Percentiles rank a stretch among this genome's conserved stretches.
Conservation (phyloP, 768 basidiomycete species). For the Suillus sp. region DNA sequence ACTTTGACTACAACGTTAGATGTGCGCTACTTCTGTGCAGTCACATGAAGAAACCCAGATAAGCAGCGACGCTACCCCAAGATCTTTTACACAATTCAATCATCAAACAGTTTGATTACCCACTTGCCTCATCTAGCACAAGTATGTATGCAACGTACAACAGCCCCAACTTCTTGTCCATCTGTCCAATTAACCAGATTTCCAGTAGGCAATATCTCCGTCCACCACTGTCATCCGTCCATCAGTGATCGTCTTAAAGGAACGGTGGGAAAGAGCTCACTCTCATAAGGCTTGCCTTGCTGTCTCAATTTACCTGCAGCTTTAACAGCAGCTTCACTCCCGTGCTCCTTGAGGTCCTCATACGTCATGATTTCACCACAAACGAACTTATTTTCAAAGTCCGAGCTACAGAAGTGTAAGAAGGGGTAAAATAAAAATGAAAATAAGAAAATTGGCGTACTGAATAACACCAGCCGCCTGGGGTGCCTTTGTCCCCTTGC, state of each 20-base stretch:
- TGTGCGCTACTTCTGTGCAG: background rate
- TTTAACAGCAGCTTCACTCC: constrained; percentile 89
- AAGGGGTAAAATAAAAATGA: constrained; percentile 1
- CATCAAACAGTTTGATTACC: background rate
- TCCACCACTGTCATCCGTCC: constrained; percentile 62
- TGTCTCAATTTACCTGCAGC: constrained; percentile 93
- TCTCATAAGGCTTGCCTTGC: constrained; percentile 97
- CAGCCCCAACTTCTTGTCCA: constrained; percentile 2
- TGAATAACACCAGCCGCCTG: constrained; percentile 99
- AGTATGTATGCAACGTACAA: constrained; percentile 14
- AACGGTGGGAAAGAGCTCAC: constrained; percentile 45
- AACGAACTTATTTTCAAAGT: constrained; percentile 98
- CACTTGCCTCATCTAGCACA: constrained; percentile 12
- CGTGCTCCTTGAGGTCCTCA: constrained; percentile 87
- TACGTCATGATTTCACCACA: constrained; percentile 97
- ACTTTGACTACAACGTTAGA: background rate
- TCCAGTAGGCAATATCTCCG: constrained; percentile 94
- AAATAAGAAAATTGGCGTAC: constrained; percentile 54
- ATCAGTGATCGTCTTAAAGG: constrained; percentile 9
- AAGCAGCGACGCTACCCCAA: background rate
- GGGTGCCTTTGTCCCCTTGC: constrained; percentile 91
- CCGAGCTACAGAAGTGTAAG: constrained; percentile 55
- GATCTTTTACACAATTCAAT: background rate
- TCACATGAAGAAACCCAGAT: background rate
- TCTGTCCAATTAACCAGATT: constrained; percentile 54